Evolutionary conservation across 2,329 filamentous ascomycete genomes (phyloP).

Genomic region (Colletotrichum neosansevieriae): DNA sequence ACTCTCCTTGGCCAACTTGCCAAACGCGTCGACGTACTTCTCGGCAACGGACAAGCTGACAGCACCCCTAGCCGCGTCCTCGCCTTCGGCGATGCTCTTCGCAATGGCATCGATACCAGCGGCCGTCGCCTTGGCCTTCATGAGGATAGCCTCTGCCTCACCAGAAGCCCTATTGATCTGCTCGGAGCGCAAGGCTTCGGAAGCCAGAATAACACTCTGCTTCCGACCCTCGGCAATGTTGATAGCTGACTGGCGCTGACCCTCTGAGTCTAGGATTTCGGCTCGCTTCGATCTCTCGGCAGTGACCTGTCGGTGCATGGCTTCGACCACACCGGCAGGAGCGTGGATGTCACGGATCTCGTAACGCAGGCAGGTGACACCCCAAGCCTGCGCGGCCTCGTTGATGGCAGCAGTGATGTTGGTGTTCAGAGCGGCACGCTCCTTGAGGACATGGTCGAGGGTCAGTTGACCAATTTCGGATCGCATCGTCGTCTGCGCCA

Average conservation of each 20-base stretch:
- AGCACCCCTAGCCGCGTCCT: slow-evolving; percentile 82
- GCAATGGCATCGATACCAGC: slow-evolving; percentile 89
- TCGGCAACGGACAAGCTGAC: slow-evolving; percentile 91
- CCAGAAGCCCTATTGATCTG: slow-evolving; percentile 93
- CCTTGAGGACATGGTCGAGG: slow-evolving; percentile 97
- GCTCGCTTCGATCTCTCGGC: slow-evolving; percentile 97
- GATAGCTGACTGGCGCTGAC: slow-evolving; percentile 96
- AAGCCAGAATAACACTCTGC: slow-evolving; percentile 95
- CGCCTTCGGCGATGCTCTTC: slow-evolving; percentile 77
- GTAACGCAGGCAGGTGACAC: slow-evolving; percentile 94
- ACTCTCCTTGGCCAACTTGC: slow-evolving; percentile 91
- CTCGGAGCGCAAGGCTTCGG: slow-evolving; percentile 89
- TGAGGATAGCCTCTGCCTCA: slow-evolving; percentile 91
- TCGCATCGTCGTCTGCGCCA: slow-evolving; percentile 98
- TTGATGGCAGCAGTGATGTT: slow-evolving; percentile 99
- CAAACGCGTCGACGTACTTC: slow-evolving; percentile 98
- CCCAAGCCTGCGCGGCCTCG: slow-evolving; percentile 96
- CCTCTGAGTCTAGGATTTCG: slow-evolving; percentile 96
- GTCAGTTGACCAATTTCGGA: slow-evolving; percentile 97
- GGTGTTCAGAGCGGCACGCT: slow-evolving; percentile 93
- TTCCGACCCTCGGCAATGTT: slow-evolving; percentile 99
- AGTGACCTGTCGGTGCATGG: slow-evolving; percentile 98
- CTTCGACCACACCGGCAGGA: slow-evolving; percentile 90
- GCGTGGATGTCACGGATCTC: slow-evolving; percentile 99
- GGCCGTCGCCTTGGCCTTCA: slow-evolving; percentile 89